phyloP scores from a whole-genome alignment of 345 rosid genomes.

The Corymbia maculata region DNA sequence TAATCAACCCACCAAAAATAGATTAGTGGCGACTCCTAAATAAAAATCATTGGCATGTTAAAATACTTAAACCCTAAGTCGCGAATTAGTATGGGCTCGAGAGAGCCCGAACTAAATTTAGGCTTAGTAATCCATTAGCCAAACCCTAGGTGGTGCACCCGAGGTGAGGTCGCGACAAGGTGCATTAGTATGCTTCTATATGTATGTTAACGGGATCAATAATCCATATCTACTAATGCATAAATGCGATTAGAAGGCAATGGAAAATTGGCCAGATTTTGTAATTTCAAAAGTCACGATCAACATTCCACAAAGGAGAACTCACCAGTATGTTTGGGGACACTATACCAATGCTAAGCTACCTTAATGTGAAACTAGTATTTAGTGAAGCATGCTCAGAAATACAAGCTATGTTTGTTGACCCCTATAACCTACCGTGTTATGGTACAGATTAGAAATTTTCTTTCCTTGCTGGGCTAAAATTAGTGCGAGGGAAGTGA shows the following conservation, averaged over 20 bases:
- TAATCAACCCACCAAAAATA: too few relatives aligned
- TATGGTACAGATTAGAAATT: background rate
- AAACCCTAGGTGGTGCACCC: too few relatives aligned
- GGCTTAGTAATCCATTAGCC: too few relatives aligned
- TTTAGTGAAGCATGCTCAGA: background rate
- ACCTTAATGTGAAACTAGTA: background rate
- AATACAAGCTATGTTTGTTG: background rate
- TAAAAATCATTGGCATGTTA: too few relatives aligned
- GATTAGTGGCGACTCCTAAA: too few relatives aligned
- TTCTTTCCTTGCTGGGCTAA: background rate
- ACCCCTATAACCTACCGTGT: background rate
- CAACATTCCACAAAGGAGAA: background rate
- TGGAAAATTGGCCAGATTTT: background rate
- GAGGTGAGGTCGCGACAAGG: too few relatives aligned
- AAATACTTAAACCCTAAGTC: too few relatives aligned
- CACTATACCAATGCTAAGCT: background rate
- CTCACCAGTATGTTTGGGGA: background rate
- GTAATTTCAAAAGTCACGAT: background rate
- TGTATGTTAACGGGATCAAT: background rate
- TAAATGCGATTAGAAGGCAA: background rate
- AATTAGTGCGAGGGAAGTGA: background rate
- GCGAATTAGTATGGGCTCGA: too few relatives aligned
- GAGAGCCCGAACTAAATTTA: too few relatives aligned
- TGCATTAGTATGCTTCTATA: fast-evolving
- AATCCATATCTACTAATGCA: background rate